Base-by-base conservation (phyloP, 345 rosid species). In the Lenwebbia sp. region DNA sequence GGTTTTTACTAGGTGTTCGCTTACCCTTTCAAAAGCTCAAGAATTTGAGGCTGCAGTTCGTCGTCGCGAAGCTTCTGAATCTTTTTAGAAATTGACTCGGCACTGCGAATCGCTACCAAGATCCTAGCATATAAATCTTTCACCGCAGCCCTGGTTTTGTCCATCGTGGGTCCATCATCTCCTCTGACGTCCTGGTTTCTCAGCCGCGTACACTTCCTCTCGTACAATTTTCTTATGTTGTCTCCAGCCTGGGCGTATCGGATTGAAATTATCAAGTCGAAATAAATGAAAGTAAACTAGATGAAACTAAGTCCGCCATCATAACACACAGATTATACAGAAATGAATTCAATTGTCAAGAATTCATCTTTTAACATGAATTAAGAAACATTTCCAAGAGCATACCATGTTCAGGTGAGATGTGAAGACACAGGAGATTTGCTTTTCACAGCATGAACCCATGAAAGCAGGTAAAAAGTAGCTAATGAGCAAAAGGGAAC, bases 11-110 rank as follows among this genome's bases (percentile, higher is more conserved):
- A 3, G 49, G 52, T 49, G 47, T 83, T 53, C 21, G 74, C 93
- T 84, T 92, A 93, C 97, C 97, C 97, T 88, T 92, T 93, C 37
- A 93, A 86, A 57, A 95, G 90, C 88, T 95, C 97, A 19, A 93
- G 74, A 40, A 95, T 89, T 87, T 95, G 96, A 83, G 97, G 97
- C 76, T 89, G 90, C 85, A 94, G 90, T 85, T 94, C 97, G 74
- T 93, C 97, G 54, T 94, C 96, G 76, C 94, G 89, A 86, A 94
- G 86, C 85, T 93, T 92, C 86, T 93, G 89, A 41, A 94, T 93
- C 87, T 92, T 92, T 90, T 90, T 90, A 10, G 97, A 93, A 85
- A 95, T 93, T 14, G 95, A 90, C 84, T 93, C 96, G 22, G 94
- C 96, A 87, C 96, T 93, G 83, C 93, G 90, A 86, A 93, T 91